Conservation (phyloP, 768 basidiomycete species). For the Tylopilus subfusipes region DNA sequence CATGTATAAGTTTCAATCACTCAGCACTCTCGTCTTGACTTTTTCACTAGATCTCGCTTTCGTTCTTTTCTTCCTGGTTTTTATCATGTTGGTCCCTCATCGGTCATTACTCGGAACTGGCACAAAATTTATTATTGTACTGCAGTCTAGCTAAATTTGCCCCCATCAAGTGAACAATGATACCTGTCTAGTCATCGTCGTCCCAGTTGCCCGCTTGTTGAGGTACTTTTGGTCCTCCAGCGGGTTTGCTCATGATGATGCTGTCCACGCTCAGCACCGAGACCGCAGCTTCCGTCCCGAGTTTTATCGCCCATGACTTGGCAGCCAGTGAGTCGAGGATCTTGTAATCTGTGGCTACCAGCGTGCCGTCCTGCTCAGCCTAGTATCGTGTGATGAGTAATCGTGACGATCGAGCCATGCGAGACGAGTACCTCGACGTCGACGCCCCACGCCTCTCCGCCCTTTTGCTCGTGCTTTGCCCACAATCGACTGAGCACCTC, state of each 20-base stretch:
- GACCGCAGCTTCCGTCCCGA: constrained; percentile 90
- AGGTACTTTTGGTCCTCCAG: constrained; percentile 82
- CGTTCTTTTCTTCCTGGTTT: neutral
- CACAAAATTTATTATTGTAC: constrained; percentile 29
- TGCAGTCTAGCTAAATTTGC: constrained; percentile 16
- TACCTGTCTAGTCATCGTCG: constrained; percentile 47
- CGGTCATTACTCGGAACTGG: constrained; percentile 18
- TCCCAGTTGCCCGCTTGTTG: constrained; percentile 89
- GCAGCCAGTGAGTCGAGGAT: constrained; percentile 88
- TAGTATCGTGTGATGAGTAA: constrained; percentile 28
- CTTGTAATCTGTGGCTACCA: constrained; percentile 55
- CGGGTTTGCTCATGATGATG: constrained; percentile 96
- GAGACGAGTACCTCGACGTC: constrained; percentile 72
- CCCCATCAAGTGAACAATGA: constrained; percentile 10
- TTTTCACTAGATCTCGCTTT: constrained; percentile 1
- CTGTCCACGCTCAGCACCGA: constrained; percentile 93
- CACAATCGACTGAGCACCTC: constrained; percentile 86
- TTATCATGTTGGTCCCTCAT: constrained; percentile 16
- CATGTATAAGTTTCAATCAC: constrained; percentile 26
- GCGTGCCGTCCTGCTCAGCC: constrained; percentile 78
- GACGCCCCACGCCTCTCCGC: constrained; percentile 76
- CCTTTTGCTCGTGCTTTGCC: constrained; percentile 82
- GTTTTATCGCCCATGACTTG: constrained; percentile 84
- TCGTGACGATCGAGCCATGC: neutral
- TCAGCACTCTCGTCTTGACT: constrained; percentile 7